A percentile compares a stretch with the other conserved stretches of the same genome.
Evolutionary conservation across 495 filamentous ascomycete genomes (phyloP).

Genomic region (Mycothermus thermophilus): DNA sequence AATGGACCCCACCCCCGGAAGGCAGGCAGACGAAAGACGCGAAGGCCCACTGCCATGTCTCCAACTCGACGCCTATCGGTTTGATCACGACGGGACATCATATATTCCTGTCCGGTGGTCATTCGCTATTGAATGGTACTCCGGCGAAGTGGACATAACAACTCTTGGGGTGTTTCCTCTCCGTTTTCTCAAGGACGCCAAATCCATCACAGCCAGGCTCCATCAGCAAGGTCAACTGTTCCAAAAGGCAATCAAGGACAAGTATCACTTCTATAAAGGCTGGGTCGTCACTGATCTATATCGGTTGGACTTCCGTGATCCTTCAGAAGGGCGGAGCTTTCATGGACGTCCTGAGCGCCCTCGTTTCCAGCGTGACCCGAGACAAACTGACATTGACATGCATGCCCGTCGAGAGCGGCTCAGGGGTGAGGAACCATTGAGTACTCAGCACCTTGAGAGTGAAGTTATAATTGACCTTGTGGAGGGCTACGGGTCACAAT

Average conservation of each 20-base stretch:
- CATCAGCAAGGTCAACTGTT: constrained; percentile 13
- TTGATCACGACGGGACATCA: constrained; percentile 46
- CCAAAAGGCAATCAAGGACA: constrained; percentile 30
- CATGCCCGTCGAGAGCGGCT: no score
- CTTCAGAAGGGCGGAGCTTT: no score
- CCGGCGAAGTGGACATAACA: constrained; percentile 42
- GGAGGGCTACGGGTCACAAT: constrained; percentile 25
- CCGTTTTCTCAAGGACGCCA: constrained; percentile 21
- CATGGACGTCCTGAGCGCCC: constrained; percentile 15
- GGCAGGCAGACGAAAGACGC: constrained; percentile 8
- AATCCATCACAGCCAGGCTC: constrained; percentile 14
- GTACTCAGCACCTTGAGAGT: constrained; percentile 29
- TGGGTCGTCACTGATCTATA: constrained; percentile 24
- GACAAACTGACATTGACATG: constrained; percentile 8
- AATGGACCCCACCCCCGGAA: constrained; percentile 8
- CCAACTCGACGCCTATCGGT: constrained; percentile 33
- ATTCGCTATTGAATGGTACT: constrained; percentile 34
- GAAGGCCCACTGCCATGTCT: constrained; percentile 12
- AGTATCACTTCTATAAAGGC: constrained; percentile 31
- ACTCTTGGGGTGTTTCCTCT: constrained; percentile 44
- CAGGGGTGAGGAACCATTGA: no score
- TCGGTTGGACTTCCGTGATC: no score
- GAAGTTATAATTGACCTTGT: constrained; percentile 38
- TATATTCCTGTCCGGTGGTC: constrained; percentile 35
- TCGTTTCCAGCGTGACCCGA: neutral